phyloP scores from a whole-genome alignment of 2,329 filamentous ascomycete genomes.

The Fusarium goolgardi region DNA sequence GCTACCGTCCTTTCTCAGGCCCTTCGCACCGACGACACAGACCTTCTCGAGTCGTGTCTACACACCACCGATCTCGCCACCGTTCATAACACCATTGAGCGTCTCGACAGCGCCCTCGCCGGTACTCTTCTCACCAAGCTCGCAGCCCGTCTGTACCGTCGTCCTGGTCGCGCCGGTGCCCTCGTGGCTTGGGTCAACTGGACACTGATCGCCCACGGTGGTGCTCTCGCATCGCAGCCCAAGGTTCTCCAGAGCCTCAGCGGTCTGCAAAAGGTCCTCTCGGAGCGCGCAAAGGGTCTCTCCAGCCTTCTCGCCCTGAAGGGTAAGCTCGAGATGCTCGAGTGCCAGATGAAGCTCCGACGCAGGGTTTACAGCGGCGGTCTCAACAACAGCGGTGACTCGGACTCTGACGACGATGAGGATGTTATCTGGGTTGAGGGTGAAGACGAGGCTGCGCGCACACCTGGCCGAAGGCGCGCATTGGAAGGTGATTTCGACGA shows the following conservation, averaged over 20 bases:
- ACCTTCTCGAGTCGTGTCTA: constrained; percentile 91
- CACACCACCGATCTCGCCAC: constrained; percentile 80
- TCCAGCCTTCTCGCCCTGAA: constrained; percentile 87
- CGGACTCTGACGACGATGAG: constrained; percentile 66
- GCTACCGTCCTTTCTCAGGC: constrained; percentile 94
- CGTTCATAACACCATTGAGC: constrained; percentile 89
- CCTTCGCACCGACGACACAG: constrained; percentile 88
- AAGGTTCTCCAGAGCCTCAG: constrained; percentile 82
- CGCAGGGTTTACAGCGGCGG: constrained; percentile 70
- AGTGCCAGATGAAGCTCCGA: constrained; percentile 86
- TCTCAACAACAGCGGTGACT: constrained; percentile 60
- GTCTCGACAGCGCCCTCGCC: constrained; percentile 86
- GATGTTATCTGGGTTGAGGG: constrained; percentile 91
- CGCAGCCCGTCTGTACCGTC: constrained; percentile 85
- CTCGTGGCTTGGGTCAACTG: constrained; percentile 97
- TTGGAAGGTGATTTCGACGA: constrained; percentile 58
- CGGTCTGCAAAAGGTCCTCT: constrained; percentile 85
- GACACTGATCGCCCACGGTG: constrained; percentile 92
- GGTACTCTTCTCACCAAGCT: constrained; percentile 83
- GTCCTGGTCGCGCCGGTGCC: constrained; percentile 88
- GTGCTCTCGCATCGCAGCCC: constrained; percentile 87
- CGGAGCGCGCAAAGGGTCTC: constrained; percentile 85
- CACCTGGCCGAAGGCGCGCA: constrained; percentile 51
- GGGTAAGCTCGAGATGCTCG: constrained; percentile 94
- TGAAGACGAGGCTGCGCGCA: constrained; percentile 75